These are phyloP conservation scores for Toxicodendron radicans DNA, from an alignment of 345 rosid genomes.

Conservation along the genomic window DNA sequence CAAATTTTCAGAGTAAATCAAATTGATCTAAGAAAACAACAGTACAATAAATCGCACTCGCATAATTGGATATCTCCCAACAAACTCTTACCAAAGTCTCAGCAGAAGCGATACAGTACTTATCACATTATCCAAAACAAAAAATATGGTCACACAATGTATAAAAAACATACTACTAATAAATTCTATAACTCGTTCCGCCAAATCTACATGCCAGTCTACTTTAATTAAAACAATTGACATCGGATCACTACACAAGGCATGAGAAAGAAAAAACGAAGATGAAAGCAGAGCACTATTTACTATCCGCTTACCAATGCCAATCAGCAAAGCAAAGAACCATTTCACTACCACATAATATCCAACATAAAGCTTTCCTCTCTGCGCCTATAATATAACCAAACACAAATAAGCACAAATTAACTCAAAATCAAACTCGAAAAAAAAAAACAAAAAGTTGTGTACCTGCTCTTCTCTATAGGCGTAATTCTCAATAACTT, in stretches of 20 bases:
- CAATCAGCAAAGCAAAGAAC: slow-evolving; percentile 93
- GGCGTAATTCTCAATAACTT: slow-evolving; percentile 88
- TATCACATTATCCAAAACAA: background rate
- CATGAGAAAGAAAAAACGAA: background rate
- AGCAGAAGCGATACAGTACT: background rate
- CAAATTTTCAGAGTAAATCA: background rate
- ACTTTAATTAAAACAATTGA: background rate
- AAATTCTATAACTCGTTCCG: background rate
- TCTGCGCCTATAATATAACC: slow-evolving; percentile 55
- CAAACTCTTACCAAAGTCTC: slow-evolving; percentile 5
- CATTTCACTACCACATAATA: slow-evolving; percentile 81
- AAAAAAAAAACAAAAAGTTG: background rate
- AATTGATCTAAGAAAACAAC: background rate
- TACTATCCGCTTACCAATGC: slow-evolving; percentile 59
- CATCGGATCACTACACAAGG: background rate
- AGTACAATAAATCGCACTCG: background rate
- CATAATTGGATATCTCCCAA: background rate
- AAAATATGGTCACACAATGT: background rate
- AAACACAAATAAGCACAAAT: background rate
- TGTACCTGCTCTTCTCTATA: slow-evolving; percentile 88
- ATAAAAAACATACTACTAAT: background rate
- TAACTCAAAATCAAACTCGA: background rate
- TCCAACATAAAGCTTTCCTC: slow-evolving; percentile 78
- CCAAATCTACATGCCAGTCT: background rate
- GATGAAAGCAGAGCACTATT: background rate